Base-by-base conservation (phyloP, 768 basidiomycete species). In the Termitomyces sp. region DNA sequence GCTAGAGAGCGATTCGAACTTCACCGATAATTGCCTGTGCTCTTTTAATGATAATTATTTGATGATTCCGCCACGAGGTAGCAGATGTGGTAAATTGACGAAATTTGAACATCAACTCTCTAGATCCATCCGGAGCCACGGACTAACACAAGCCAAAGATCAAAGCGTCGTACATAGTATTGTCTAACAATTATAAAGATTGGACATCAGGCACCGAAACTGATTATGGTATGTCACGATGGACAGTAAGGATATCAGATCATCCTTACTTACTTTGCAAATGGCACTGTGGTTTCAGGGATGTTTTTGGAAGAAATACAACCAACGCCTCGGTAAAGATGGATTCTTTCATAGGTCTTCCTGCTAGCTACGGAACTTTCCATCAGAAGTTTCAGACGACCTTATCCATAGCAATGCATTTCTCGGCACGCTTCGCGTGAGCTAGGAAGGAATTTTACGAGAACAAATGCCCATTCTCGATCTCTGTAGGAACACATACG, bases 1-100 rank as follows among this genome's bases (percentile, higher is more conserved):
- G 82, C 81, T 12, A 76, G 81, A 55, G 78, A 80, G 56, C 78
- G 69, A 41, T 87, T 87, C 62, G 71, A 73, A 7, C 65, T 65
- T 12, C 65, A 59, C 53, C 64, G 59, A 59, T 65, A 54, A 64
- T 37, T 28, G 28, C 6, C 26, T 41, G 12, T 41, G 44, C 8
- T 28, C 0, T 45, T 15, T 44, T 0, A 50, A 50, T 50, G 19
- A 8, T 8, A 23, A 23, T 3, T 21, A 21, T 21, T 33, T 10
- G 21, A 30, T 49, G 19, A 23, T n/a, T 15, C 17, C 3, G 14
- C 21, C 8, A 7, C 31, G 33, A 21, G 31, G 46, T 23, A 30
- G 8, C 28, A 30, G 28, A 30, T 30, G 45, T 19, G 41, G 23
- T 21, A 1, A 21, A 8, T 3, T 4, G 42, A n/a, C 31, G n/a